These are phyloP conservation scores for Penicillium thymicola DNA, from an alignment of 2,329 filamentous ascomycete genomes.

Conservation along the genomic window DNA sequence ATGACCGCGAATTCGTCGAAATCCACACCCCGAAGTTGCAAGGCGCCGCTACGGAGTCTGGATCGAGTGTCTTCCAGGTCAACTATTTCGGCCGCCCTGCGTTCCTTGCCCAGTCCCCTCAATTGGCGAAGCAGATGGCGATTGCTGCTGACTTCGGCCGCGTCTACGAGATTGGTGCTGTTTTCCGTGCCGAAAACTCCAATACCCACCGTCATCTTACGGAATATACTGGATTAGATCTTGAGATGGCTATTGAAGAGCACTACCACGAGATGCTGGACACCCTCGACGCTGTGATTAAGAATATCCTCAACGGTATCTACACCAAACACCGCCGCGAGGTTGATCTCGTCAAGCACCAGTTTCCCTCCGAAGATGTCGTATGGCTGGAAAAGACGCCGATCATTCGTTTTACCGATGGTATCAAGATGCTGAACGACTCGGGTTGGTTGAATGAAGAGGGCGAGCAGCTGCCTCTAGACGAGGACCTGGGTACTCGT, in stretches of 20 bases:
- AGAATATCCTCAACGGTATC: constrained; percentile 70
- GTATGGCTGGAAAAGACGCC: constrained; percentile 84
- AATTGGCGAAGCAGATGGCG: constrained; percentile 88
- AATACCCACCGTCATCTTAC: constrained; percentile 94
- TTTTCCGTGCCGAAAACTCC: constrained; percentile 92
- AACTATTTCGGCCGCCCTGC: constrained; percentile 87
- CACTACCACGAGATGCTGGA: constrained; percentile 86
- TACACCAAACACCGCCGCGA: constrained; percentile 68
- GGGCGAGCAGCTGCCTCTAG: constrained; percentile 64
- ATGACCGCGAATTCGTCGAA: constrained; percentile 77
- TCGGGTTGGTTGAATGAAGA: constrained; percentile 75
- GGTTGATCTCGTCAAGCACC: constrained; percentile 73
- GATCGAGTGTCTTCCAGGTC: constrained; percentile 84
- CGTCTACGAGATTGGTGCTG: constrained; percentile 85
- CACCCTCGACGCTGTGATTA: constrained; percentile 75
- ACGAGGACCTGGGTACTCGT: constrained; percentile 78
- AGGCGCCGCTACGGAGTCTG: constrained; percentile 84
- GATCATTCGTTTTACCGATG: constrained; percentile 75
- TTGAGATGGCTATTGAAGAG: constrained; percentile 87
- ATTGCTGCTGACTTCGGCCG: constrained; percentile 85
- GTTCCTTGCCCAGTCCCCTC: constrained; percentile 87
- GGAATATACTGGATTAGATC: constrained; percentile 87
- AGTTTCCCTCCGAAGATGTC: constrained; percentile 82
- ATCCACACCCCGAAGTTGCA: constrained; percentile 93
- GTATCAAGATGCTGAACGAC: constrained; percentile 73